phyloP scores from a whole-genome alignment of 2,329 filamentous ascomycete species.

The Chaetothyriales sp. region DNA sequence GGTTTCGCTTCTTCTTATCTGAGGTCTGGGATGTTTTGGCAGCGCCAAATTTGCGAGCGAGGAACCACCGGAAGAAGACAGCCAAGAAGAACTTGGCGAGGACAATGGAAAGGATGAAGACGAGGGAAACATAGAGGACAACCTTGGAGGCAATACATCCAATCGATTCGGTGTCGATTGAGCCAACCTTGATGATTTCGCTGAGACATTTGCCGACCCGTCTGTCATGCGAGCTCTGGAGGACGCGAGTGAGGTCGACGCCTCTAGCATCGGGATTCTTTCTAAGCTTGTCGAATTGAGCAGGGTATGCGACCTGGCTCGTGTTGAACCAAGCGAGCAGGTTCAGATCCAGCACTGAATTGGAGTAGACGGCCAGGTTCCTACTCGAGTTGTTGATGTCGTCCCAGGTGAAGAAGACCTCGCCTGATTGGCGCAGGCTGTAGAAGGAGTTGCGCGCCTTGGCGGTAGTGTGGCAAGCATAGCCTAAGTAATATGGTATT shows the following conservation, averaged over 20 bases:
- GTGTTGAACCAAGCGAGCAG: conserved; percentile 83
- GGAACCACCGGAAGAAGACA: conserved; percentile 89
- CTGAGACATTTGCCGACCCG: conserved; percentile 72
- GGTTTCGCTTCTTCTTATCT: conserved; percentile 69
- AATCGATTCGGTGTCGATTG: conserved; percentile 87
- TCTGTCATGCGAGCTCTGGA: conserved; percentile 68
- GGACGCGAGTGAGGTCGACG: conserved; percentile 76
- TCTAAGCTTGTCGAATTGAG: conserved; percentile 66
- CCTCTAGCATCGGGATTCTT: conserved; percentile 60
- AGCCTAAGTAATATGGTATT: conserved; percentile 64
- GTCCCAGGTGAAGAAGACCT: conserved; percentile 93
- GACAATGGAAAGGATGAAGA: conserved; percentile 85
- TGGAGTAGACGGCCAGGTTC: conserved; percentile 88
- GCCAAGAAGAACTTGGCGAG: conserved; percentile 75
- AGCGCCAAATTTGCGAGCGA: conserved; percentile 73
- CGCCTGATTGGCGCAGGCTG: conserved; percentile 53
- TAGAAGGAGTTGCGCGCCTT: conserved; percentile 64
- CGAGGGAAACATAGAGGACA: conserved; percentile 83
- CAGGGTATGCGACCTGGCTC: conserved; percentile 60
- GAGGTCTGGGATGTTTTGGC: conserved; percentile 70
- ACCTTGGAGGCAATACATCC: conserved; percentile 97
- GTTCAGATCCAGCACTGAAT: conserved; percentile 79
- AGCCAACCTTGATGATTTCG: conserved; percentile 90
- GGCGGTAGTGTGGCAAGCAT: conserved; percentile 70
- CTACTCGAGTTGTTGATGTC: conserved; percentile 79